Evolutionary conservation across 129 eudicot species (phyloP).

Genomic region (Apium graveolens): DNA sequence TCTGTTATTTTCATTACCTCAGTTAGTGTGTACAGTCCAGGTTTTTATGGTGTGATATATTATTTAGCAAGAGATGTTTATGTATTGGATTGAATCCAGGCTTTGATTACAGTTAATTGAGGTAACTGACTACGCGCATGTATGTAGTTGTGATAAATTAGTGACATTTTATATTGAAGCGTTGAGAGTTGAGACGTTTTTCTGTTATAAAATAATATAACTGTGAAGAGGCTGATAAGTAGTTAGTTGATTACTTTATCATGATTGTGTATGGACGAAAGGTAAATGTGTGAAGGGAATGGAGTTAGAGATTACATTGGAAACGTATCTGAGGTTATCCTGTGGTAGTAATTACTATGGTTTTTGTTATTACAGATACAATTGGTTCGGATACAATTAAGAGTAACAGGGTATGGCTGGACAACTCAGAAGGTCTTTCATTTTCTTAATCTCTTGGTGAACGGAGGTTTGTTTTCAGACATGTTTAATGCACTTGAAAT

Average conservation of each 20-base stretch:
- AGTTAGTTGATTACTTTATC: neutral
- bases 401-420: constrained; percentile 98
- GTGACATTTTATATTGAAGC: neutral
- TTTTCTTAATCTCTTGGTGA: constrained; percentile 80
- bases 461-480: constrained; percentile 55
- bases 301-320: neutral
- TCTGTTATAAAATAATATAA: neutral
- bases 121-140: neutral
- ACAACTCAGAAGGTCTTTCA: constrained; percentile 97
- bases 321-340: too few species aligned
- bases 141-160: neutral
- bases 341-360: neutral
- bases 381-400: constrained; percentile 71
- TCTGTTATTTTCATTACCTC: constrained; percentile 65
- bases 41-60: constrained; percentile 15
- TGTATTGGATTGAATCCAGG: neutral
- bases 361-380: constrained; percentile 44
- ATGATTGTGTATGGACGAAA: neutral
- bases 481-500: constrained; percentile 3
- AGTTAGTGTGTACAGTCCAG: constrained; percentile 43
- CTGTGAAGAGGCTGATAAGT: neutral
- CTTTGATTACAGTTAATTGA: neutral
- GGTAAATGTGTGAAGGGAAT: neutral
- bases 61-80: neutral
- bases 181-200: neutral